Base-by-base conservation (phyloP, 495 filamentous ascomycete genomes). In the Penicillium roqueforti region DNA sequence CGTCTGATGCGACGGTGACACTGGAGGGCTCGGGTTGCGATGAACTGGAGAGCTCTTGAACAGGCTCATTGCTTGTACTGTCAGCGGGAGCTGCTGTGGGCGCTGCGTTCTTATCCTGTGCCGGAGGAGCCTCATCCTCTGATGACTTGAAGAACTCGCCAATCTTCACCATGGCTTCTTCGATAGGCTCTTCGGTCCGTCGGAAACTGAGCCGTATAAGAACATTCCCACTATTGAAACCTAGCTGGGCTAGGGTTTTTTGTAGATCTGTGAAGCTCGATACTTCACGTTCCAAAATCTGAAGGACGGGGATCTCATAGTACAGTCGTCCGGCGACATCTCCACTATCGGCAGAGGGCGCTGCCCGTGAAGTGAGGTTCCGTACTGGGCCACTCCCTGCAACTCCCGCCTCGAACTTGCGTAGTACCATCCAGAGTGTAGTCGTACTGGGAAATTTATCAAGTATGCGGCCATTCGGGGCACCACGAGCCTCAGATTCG, bases 391-490 rank as follows among this genome's bases (percentile, higher is more conserved):
- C 74, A 46, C 68, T 74, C 38, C 79, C 78, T 32, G 79, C 78
- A 45, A 77, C 79, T 23, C 80, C 78, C 44, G 79, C 82, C 70
- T 98, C 93, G 62, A 97, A 96, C 61, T 88, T 88, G 46, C 92
- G 87, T 41, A 97, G 68, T 20, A 97, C 73, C 45, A 87, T 76
- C 95, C 95, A 98, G 63, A 97, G 61, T 13, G 87, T 86, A 29
- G 88, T 91, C 51, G 87, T 85, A 66, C 85, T 91, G 1, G 91
- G 80, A 43, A 96, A 86, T 66, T 93, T 95, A 62, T 93, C 85
- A 26, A 80, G 80, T 52, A 93, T 72, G 20, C 92, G 86, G 39
- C 77, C 76, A 53, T 78, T 83, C 9, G 75, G 75, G 10, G 72
- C 72, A 44, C 74, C 73, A 13, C 70, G 75, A 5, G 80, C 80